Evolutionary conservation across 2,329 filamentous ascomycete species (phyloP).

Genomic region (Sporothrix phasma): DNA sequence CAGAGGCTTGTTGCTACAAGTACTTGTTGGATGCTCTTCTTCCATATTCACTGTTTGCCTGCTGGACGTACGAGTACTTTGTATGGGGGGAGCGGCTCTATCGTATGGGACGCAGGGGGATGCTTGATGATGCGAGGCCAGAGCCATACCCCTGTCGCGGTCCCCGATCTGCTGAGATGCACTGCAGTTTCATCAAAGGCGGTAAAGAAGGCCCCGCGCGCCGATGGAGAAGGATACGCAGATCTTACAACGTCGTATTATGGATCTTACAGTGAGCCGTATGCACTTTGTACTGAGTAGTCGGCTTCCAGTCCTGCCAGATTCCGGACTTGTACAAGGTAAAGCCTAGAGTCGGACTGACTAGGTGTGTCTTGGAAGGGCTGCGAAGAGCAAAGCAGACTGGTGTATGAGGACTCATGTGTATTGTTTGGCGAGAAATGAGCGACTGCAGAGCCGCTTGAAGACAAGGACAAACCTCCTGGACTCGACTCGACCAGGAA

Average conservation of each 20-base stretch:
- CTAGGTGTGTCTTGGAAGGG: too few species aligned
- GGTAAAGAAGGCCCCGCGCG: background rate
- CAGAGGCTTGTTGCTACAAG: background rate
- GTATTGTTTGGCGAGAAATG: too few species aligned
- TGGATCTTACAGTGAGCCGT: too few species aligned
- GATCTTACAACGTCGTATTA: background rate
- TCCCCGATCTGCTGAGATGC: constrained; percentile 14
- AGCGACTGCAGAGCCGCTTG: background rate
- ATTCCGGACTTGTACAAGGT: background rate
- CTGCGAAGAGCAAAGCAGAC: too few species aligned
- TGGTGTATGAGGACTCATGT: too few species aligned
- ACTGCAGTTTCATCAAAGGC: constrained; percentile 15
- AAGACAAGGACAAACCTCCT: background rate
- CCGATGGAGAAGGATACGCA: background rate
- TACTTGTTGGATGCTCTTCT: background rate
- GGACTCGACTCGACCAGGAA: background rate
- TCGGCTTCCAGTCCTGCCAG: background rate
- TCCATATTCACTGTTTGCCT: background rate
- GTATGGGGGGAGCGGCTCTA: background rate
- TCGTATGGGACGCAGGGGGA: background rate
- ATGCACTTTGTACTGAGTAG: too few species aligned
- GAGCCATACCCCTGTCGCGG: constrained; percentile 15
- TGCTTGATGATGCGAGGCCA: constrained; percentile 14
- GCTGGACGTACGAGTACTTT: too few species aligned
- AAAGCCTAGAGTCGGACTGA: too few species aligned